phyloP scores from a whole-genome alignment of 768 basidiomycete genomes.

The Ephemerocybe angulata region DNA sequence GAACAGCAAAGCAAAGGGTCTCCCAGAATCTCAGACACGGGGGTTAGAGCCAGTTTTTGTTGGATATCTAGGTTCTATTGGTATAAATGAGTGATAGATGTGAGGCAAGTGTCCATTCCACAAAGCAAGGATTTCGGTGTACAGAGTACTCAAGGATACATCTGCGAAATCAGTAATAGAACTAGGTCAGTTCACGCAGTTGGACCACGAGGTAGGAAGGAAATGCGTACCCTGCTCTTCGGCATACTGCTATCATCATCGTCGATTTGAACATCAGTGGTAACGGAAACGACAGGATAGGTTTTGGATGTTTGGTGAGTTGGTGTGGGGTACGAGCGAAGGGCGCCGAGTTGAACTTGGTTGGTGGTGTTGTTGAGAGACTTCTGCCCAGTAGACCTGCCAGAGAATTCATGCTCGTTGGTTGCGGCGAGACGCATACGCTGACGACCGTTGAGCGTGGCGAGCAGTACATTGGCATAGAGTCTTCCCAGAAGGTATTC shows the following conservation, averaged over 20 bases:
- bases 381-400: not conserved
- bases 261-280: not conserved
- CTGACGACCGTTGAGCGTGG: conserved; percentile 4
- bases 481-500: conserved; percentile 2
- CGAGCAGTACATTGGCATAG: not conserved
- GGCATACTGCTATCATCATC: not conserved
- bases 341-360: conserved; percentile 3
- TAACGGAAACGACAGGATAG: conserved; percentile 7
- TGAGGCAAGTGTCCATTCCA: too few relatives aligned
- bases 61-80: too few relatives aligned
- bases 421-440: not conserved
- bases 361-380: not conserved
- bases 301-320: conserved; percentile 1
- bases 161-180: not conserved
- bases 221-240: not conserved
- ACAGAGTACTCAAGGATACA: conserved; percentile 1
- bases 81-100: too few relatives aligned
- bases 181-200: not conserved
- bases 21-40: too few relatives aligned
- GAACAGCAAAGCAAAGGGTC: too few relatives aligned
- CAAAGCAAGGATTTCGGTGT: too few relatives aligned
- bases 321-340: not conserved
- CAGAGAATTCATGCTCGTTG: not conserved
- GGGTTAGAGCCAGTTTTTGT: too few relatives aligned
- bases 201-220: not conserved